Conservation (phyloP, 108 stramenopile species). For the Cylindrotheca closterium region DNA sequence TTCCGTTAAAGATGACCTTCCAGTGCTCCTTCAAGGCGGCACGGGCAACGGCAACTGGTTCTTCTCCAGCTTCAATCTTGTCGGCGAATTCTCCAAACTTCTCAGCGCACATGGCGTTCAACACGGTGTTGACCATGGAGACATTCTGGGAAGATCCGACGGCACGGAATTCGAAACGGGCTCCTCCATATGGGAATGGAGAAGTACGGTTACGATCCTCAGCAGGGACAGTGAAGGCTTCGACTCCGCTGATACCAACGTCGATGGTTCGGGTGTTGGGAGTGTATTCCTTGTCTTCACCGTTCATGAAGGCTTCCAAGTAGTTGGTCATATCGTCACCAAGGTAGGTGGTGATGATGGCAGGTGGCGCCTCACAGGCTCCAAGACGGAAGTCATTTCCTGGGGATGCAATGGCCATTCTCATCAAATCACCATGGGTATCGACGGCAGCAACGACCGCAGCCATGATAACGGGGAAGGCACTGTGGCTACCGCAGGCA, state of each 20-base stretch:
- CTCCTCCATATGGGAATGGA: slow-evolving; percentile 96
- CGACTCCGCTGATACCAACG: slow-evolving; percentile 74
- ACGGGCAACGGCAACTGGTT: slow-evolving; percentile 69
- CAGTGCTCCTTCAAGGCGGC: slow-evolving; percentile 82
- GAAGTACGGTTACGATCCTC: slow-evolving; percentile 98
- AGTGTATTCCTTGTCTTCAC: slow-evolving; percentile 65
- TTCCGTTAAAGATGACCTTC: slow-evolving; percentile 94
- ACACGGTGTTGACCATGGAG: slow-evolving; percentile 92
- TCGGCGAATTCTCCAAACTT: slow-evolving; percentile 91
- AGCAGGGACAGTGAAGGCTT: slow-evolving; percentile 88
- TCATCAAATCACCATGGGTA: slow-evolving; percentile 95
- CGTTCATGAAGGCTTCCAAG: slow-evolving; percentile 85
- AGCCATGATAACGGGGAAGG: slow-evolving; percentile 94
- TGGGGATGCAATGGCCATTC: slow-evolving; percentile 88
- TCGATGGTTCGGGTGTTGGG: slow-evolving; percentile 79
- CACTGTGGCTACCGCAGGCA: slow-evolving; percentile 68
- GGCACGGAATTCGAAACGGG: slow-evolving; percentile 97
- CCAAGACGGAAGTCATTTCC: slow-evolving; percentile 98
- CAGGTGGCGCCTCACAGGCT: slow-evolving; percentile 96
- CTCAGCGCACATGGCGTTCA: slow-evolving; percentile 91
- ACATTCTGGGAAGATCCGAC: slow-evolving; percentile 95
- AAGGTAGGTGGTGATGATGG: slow-evolving; percentile 94
- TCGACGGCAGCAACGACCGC: slow-evolving; percentile 90
- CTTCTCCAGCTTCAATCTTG: slow-evolving; percentile 78
- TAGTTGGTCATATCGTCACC: slow-evolving; percentile 90